These are phyloP conservation scores for Daldinia concentrica DNA, from an alignment of 495 filamentous ascomycete genomes.

Conservation along the genomic window DNA sequence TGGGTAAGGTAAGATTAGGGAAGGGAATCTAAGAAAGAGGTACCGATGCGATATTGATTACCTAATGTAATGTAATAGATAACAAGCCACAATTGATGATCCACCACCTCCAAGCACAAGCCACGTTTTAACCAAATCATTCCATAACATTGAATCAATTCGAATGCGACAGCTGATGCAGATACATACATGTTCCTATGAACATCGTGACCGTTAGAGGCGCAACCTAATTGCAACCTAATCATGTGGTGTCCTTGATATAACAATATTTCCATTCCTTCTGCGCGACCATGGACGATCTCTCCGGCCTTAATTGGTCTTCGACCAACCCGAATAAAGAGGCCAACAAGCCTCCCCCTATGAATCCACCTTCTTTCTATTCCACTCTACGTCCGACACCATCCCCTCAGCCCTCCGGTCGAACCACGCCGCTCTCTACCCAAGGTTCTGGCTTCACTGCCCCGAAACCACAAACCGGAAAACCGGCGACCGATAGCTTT, in stretches of 20 bases:
- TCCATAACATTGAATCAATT: background rate
- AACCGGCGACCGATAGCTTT: constrained; percentile 83
- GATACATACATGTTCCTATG: constrained; percentile 26
- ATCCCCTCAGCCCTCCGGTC: constrained; percentile 67
- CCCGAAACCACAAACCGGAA: constrained; percentile 65
- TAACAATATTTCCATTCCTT: constrained; percentile 29
- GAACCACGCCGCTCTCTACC: constrained; percentile 71
- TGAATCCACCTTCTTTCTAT: constrained; percentile 61
- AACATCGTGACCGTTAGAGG: constrained; percentile 18
- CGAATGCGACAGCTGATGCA: constrained; percentile 30
- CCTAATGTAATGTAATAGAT: background rate
- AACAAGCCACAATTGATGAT: background rate
- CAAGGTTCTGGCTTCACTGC: constrained; percentile 60
- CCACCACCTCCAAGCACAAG: background rate
- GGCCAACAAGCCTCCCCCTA: constrained; percentile 56
- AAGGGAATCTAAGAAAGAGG: background rate
- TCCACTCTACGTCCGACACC: constrained; percentile 69
- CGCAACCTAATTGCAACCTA: constrained; percentile 14
- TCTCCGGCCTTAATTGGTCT: constrained; percentile 63
- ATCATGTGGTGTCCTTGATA: constrained; percentile 40
- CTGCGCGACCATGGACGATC: constrained; percentile 60
- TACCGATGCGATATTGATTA: background rate
- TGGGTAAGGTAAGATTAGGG: background rate
- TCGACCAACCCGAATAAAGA: constrained; percentile 51
- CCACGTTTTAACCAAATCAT: constrained; percentile 21